Evolutionary conservation across 441 rosid species (phyloP).

Genomic region (Gossypium schwendimanii): DNA sequence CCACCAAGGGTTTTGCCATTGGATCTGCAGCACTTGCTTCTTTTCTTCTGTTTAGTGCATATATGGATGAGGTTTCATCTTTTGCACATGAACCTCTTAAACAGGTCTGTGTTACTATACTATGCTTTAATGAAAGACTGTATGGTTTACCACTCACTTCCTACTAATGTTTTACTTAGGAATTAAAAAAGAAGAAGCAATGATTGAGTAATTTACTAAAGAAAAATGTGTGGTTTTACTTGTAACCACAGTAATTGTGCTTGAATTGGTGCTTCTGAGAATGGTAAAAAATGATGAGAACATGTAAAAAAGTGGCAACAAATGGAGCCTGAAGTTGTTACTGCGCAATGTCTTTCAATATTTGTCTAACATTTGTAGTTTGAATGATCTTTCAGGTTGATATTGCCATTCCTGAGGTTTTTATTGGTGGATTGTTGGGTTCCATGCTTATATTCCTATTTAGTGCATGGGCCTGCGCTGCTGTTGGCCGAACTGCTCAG

Average conservation of each 20-base stretch:
- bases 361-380: not conserved
- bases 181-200: not conserved
- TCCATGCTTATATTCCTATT: conserved; percentile 94
- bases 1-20: conserved; percentile 97
- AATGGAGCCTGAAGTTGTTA: not conserved
- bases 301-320: not conserved
- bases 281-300: not conserved
- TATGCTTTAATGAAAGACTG: not conserved
- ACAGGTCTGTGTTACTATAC: conserved; percentile 41
- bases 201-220: not conserved
- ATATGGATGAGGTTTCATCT: conserved; percentile 95
- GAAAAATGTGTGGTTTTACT: not conserved
- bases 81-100: conserved; percentile 70
- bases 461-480: conserved; percentile 97
- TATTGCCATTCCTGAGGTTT: conserved; percentile 96
- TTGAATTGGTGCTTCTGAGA: not conserved
- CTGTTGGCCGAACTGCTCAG: conserved; percentile 97
- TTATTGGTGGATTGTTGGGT: conserved; percentile 88
- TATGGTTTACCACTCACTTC: not conserved
- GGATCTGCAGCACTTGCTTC: conserved; percentile 99
- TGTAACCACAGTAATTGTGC: not conserved
- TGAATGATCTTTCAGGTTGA: conserved; percentile 62
- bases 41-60: conserved; percentile 96
- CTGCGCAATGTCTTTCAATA: not conserved
- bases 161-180: not conserved